Evolutionary conservation across 1,139 yeast species (phyloP).

Genomic region (Yamadazyma buinensis): DNA sequence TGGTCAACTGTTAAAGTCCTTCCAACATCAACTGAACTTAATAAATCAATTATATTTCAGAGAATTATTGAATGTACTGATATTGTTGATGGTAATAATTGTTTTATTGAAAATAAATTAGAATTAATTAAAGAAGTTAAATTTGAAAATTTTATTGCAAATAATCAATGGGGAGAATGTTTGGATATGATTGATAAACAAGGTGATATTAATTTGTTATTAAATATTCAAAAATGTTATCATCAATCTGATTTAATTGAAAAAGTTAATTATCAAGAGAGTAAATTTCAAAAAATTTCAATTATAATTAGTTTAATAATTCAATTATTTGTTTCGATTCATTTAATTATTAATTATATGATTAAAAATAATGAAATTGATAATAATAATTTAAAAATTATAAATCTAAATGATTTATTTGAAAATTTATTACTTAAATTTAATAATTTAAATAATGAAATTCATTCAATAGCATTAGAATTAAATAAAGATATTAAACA

Average conservation of each 20-base stretch:
- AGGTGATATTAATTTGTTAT: constrained; percentile 18
- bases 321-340: constrained; percentile 14
- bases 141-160: constrained; percentile 4
- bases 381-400: neutral
- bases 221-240: constrained; percentile 22
- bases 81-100: constrained; percentile 12
- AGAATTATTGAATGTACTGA: constrained; percentile 18
- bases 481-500: constrained; percentile 6
- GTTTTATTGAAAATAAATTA: constrained; percentile 8
- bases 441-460: constrained; percentile 1
- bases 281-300: constrained; percentile 9
- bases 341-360: constrained; percentile 8
- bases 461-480: neutral
- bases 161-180: constrained; percentile 10
- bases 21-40: constrained; percentile 1
- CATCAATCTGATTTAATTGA: constrained; percentile 19
- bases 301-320: constrained; percentile 13
- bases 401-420: neutral
- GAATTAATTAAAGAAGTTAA: constrained; percentile 7
- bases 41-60: constrained; percentile 7
- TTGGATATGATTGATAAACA: constrained; percentile 6
- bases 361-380: constrained; percentile 4
- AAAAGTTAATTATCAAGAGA: constrained; percentile 5
- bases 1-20: neutral
- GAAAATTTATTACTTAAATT: neutral